A percentile compares a stretch with the other conserved stretches of the same genome.
Evolutionary conservation across 208 protist species (phyloP).

Genomic region (Phytomonas sp.): DNA sequence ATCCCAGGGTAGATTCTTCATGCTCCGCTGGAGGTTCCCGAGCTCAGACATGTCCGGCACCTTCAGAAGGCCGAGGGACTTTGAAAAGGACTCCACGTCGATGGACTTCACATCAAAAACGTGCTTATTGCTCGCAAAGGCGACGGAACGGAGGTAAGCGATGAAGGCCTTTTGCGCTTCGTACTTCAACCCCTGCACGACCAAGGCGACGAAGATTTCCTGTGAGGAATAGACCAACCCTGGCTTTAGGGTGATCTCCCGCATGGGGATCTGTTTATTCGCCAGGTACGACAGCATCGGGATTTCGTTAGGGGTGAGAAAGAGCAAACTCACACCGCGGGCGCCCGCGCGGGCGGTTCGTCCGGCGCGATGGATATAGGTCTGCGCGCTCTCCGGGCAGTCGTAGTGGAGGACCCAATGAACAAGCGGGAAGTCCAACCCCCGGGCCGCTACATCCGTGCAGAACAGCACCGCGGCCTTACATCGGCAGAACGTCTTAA

Average conservation of each 20-base stretch:
- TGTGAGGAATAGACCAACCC: conserved; percentile 62
- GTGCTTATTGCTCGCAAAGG: conserved; percentile 93
- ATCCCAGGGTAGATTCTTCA: conserved; percentile 88
- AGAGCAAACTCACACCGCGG: conserved; percentile 91
- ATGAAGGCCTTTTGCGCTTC: conserved; percentile 97
- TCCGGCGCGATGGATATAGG: conserved; percentile 98
- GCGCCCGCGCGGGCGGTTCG: conserved; percentile 92
- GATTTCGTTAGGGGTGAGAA: conserved; percentile 96
- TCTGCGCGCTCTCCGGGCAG: conserved; percentile 95
- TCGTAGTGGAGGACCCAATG: conserved; percentile 99
- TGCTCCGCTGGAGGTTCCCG: conserved; percentile 43
- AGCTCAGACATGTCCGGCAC: conserved; percentile 93
- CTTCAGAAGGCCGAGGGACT: conserved; percentile 89
- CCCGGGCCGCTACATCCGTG: conserved; percentile 98
- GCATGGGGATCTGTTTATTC: conserved; percentile 75
- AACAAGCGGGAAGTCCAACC: conserved; percentile 96
- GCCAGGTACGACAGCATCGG: conserved; percentile 89
- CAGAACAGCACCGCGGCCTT: conserved; percentile 93
- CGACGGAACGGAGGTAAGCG: conserved; percentile 94
- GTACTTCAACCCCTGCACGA: conserved; percentile 94
- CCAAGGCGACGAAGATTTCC: conserved; percentile 85
- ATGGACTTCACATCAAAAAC: conserved; percentile 92
- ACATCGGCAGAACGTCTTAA: conserved; percentile 83
- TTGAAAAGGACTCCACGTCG: conserved; percentile 84
- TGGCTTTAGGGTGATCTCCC: conserved; percentile 79